These are phyloP conservation scores for Wilcoxina mikolae DNA, from an alignment of 495 filamentous ascomycete species.

Conservation along the genomic window DNA sequence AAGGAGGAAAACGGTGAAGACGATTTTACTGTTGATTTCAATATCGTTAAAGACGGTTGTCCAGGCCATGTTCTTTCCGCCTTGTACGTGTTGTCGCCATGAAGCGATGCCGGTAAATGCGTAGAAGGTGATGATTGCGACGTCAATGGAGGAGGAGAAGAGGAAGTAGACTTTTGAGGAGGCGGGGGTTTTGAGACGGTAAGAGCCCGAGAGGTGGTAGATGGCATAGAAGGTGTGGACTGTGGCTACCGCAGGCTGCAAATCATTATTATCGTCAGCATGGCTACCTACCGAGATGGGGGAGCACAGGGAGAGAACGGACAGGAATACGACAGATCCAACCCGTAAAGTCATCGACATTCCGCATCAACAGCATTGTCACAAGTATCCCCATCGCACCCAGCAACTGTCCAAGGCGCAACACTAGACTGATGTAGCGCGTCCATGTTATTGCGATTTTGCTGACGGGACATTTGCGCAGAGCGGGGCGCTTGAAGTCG, in stretches of 20 bases:
- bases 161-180: slow-evolving; percentile 20
- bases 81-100: slow-evolving; percentile 10
- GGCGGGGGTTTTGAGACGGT: slow-evolving; percentile 17
- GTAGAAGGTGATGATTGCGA: slow-evolving; percentile 20
- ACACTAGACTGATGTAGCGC: slow-evolving; percentile 6
- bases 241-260: slow-evolving; percentile 19
- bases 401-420: slow-evolving; percentile 13
- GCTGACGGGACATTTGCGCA: slow-evolving; percentile 6
- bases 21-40: slow-evolving; percentile 7
- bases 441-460: slow-evolving; percentile 3
- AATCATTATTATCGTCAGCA: too few species aligned
- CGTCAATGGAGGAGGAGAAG: slow-evolving; percentile 15
- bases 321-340: slow-evolving; percentile 22
- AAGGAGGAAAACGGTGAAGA: slow-evolving; percentile 13
- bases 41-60: slow-evolving; percentile 15
- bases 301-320: neutral
- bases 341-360: slow-evolving; percentile 17
- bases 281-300: neutral
- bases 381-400: slow-evolving; percentile 21
- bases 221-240: slow-evolving; percentile 20
- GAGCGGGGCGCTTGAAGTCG: slow-evolving; percentile 6
- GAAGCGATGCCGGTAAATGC: slow-evolving; percentile 17
- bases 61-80: slow-evolving; percentile 7
- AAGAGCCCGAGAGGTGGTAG: slow-evolving; percentile 21
- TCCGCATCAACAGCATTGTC: slow-evolving; percentile 17